Percentiles rank a stretch among this genome's conserved stretches.
phyloP scores from a whole-genome alignment of 305 asterid species.

The Stenogyne calaminthoides region DNA sequence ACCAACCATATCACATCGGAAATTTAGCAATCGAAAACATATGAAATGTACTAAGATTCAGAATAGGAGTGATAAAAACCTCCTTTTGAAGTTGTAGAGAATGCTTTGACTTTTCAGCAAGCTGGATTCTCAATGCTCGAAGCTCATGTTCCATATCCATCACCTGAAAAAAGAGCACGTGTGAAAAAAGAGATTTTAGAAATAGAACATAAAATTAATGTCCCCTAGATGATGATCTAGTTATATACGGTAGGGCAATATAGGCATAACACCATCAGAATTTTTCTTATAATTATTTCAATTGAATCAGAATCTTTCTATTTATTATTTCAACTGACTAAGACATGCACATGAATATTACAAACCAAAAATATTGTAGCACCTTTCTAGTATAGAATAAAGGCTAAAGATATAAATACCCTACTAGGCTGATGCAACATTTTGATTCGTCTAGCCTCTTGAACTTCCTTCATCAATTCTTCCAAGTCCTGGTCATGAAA shows the following conservation, averaged over 20 bases:
- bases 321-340: neutral
- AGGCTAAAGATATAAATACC: slow-evolving; percentile 45
- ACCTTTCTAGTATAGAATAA: slow-evolving; percentile 2
- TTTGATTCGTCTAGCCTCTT: slow-evolving; percentile 95
- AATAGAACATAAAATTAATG: neutral
- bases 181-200: neutral
- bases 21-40: slow-evolving; percentile 19
- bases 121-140: slow-evolving; percentile 85
- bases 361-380: slow-evolving; percentile 21
- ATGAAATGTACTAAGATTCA: slow-evolving; percentile 19
- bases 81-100: slow-evolving; percentile 84
- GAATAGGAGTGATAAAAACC: slow-evolving; percentile 44
- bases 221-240: neutral
- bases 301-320: slow-evolving; percentile 11
- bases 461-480: slow-evolving; percentile 93
- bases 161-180: slow-evolving; percentile 50
- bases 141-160: slow-evolving; percentile 99
- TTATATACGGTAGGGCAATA: neutral
- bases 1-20: neutral
- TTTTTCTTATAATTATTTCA: neutral
- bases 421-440: slow-evolving; percentile 98
- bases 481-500: slow-evolving; percentile 70
- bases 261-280: neutral
- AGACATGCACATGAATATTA: neutral
- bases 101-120: slow-evolving; percentile 75